These are phyloP conservation scores for Arctium lappa DNA, from an alignment of 129 eudicot species.

Conservation along the genomic window DNA sequence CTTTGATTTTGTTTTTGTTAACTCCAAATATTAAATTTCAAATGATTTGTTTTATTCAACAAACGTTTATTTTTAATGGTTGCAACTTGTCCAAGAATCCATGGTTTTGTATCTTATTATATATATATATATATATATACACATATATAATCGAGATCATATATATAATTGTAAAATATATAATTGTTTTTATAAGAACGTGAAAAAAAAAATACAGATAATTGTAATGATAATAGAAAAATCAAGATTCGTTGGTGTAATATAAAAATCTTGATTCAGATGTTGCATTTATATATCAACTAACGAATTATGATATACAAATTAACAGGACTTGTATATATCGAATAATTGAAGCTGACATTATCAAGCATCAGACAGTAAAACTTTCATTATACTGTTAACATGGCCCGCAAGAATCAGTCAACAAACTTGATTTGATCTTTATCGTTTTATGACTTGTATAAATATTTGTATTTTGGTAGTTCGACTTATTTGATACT, in stretches of 20 bases:
- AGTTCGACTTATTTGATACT: background rate
- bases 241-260: background rate
- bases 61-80: conserved; percentile 12
- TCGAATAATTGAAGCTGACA: background rate
- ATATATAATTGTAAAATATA: background rate
- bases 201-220: conserved; percentile 4
- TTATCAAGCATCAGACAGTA: too few relatives aligned
- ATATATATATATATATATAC: background rate
- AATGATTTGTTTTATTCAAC: conserved; percentile 27
- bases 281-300: background rate
- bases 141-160: conserved; percentile 11
- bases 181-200: background rate
- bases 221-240: background rate
- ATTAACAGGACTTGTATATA: background rate
- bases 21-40: conserved; percentile 16
- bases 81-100: conserved; percentile 31
- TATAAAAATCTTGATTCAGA: background rate
- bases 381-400: background rate
- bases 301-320: background rate
- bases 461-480: too few relatives aligned
- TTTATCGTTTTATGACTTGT: background rate
- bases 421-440: background rate
- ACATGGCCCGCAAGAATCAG: background rate
- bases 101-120: conserved; percentile 32
- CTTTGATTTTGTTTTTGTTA: conserved; percentile 39